A percentile compares a stretch with the other conserved stretches of the same genome.
These are phyloP conservation scores for Pleurotus citrinopileatus DNA, from an alignment of 768 basidiomycete species.

Conservation along the genomic window DNA sequence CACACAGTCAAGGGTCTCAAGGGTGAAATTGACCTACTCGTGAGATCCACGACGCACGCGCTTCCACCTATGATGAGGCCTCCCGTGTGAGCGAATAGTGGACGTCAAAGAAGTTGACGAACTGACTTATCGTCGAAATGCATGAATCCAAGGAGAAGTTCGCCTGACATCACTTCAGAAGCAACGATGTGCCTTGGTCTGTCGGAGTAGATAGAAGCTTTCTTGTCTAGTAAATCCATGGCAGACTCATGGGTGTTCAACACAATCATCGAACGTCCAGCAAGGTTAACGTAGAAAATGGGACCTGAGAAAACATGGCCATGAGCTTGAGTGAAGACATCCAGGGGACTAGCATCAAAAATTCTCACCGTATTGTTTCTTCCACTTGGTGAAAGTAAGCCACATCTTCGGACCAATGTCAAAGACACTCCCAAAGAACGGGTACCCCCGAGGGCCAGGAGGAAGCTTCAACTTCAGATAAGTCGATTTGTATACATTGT, in stretches of 20 bases:
- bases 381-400: constrained; percentile 16
- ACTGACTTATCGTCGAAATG: constrained; percentile 22
- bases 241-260: constrained; percentile 29
- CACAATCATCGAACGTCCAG: constrained; percentile 34
- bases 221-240: constrained; percentile 31
- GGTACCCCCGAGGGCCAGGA: constrained; percentile 18
- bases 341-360: not conserved
- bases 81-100: not conserved
- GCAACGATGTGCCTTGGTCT: constrained; percentile 18
- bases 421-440: constrained; percentile 19
- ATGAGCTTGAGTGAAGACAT: too few relatives aligned
- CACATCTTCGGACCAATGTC: constrained; percentile 15
- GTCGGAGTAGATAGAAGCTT: constrained; percentile 24
- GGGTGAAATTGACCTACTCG: constrained; percentile 5
- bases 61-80: constrained; percentile 15
- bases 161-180: constrained; percentile 23
- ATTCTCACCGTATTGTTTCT: constrained; percentile 15
- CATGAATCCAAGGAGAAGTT: constrained; percentile 22
- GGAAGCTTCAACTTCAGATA: constrained; percentile 12
- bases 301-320: constrained; percentile 15
- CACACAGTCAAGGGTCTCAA: not conserved
- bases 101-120: not conserved
- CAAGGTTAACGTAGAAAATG: constrained; percentile 28
- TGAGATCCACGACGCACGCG: constrained; percentile 18
- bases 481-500: constrained; percentile 5